A percentile compares a stretch with the other conserved stretches of the same genome.
These are phyloP conservation scores for Spatholobus suberectus DNA, from an alignment of 306 rosid species.

Conservation along the genomic window DNA sequence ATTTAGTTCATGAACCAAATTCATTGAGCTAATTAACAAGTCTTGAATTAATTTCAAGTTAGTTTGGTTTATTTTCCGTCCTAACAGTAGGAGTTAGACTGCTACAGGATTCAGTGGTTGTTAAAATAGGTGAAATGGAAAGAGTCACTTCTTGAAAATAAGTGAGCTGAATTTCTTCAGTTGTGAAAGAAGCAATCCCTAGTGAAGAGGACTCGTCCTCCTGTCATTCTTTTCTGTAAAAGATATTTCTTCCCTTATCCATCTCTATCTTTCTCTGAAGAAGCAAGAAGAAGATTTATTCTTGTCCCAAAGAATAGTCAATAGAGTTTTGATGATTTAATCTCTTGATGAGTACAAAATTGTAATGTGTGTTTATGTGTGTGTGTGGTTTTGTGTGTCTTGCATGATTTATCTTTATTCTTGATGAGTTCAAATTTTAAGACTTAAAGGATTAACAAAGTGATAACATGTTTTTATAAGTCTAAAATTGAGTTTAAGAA, in stretches of 20 bases:
- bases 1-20: not conserved
- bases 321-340: too few species aligned
- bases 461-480: too few species aligned
- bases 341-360: too few species aligned
- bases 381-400: too few species aligned
- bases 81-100: not conserved
- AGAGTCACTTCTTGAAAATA: not conserved
- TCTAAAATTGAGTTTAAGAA: too few species aligned
- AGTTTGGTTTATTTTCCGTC: not conserved
- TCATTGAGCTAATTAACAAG: not conserved
- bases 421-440: too few species aligned
- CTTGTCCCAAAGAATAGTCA: too few species aligned
- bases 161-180: not conserved
- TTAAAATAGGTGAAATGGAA: not conserved
- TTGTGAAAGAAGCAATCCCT: not conserved
- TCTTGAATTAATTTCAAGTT: not conserved
- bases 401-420: too few species aligned
- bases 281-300: too few species aligned
- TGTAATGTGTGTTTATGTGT: too few species aligned
- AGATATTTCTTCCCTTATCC: not conserved
- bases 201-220: not conserved
- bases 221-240: not conserved
- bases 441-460: too few species aligned
- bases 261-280: not conserved
- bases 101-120: not conserved